phyloP scores from a whole-genome alignment of 257 asterid genomes.

The Solanum virginianum region DNA sequence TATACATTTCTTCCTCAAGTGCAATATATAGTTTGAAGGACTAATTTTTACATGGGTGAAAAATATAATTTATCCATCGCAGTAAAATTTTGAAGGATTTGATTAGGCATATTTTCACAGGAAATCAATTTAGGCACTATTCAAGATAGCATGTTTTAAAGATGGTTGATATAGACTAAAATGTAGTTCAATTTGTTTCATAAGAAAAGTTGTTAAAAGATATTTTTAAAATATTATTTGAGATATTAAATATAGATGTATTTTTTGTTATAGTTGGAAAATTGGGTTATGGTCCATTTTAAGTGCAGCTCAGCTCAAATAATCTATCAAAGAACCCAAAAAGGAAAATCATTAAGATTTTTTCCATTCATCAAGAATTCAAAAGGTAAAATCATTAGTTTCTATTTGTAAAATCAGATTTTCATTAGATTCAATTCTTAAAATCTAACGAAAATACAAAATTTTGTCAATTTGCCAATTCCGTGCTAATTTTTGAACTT shows the following conservation, averaged over 20 bases:
- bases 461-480: not conserved
- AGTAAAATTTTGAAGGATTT: not conserved
- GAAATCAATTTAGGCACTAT: not conserved
- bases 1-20: not conserved
- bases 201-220: not conserved
- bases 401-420: not conserved
- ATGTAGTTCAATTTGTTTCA: not conserved
- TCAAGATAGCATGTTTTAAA: not conserved
- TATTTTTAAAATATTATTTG: not conserved
- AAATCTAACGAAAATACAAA: not conserved
- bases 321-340: not conserved
- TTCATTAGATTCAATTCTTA: not conserved
- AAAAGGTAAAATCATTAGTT: not conserved
- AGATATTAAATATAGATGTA: not conserved
- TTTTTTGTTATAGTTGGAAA: not conserved
- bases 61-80: not conserved
- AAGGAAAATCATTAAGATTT: not conserved
- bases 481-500: not conserved
- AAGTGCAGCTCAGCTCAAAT: not conserved
- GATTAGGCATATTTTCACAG: not conserved
- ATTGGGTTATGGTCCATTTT: not conserved
- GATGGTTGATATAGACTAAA: not conserved
- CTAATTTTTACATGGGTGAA: not conserved
- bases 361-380: not conserved
- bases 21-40: not conserved